Evolutionary conservation across 1,139 yeast genomes (phyloP).

Genomic region (Saccharomyces pastorianus): DNA sequence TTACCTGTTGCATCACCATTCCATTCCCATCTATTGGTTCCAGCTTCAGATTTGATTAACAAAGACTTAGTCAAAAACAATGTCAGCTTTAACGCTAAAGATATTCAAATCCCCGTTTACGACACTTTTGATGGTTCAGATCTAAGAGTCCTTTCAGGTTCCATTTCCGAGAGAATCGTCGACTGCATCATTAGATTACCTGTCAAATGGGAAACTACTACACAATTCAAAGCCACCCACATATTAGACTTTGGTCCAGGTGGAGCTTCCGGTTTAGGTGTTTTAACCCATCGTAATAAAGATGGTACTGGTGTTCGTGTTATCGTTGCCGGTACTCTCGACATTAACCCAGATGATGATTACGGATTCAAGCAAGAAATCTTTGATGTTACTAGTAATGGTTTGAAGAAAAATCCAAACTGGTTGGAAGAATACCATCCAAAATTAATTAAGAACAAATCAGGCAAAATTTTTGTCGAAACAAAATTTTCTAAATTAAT

Average conservation of each 20-base stretch:
- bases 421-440: slow-evolving; percentile 91
- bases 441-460: slow-evolving; percentile 60
- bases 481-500: slow-evolving; percentile 88
- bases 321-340: slow-evolving; percentile 87
- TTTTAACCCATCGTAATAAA: slow-evolving; percentile 90
- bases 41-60: slow-evolving; percentile 60
- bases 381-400: slow-evolving; percentile 57
- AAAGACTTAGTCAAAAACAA: slow-evolving; percentile 55
- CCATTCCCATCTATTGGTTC: slow-evolving; percentile 79
- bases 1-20: slow-evolving; percentile 94
- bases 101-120: slow-evolving; percentile 74
- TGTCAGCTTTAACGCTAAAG: slow-evolving; percentile 47
- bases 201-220: slow-evolving; percentile 91
- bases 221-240: slow-evolving; percentile 74
- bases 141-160: slow-evolving; percentile 46
- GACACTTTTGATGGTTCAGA: slow-evolving; percentile 85
- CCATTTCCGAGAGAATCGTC: slow-evolving; percentile 58
- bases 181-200: slow-evolving; percentile 81
- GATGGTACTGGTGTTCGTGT: slow-evolving; percentile 97
- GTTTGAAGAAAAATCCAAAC: slow-evolving; percentile 76
- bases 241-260: slow-evolving; percentile 97
- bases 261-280: slow-evolving; percentile 94
- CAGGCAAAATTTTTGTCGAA: slow-evolving; percentile 75
- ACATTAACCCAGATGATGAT: slow-evolving; percentile 57
- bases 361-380: slow-evolving; percentile 94